phyloP scores from a whole-genome alignment of 768 basidiomycete species.

The Boletellus ananas region DNA sequence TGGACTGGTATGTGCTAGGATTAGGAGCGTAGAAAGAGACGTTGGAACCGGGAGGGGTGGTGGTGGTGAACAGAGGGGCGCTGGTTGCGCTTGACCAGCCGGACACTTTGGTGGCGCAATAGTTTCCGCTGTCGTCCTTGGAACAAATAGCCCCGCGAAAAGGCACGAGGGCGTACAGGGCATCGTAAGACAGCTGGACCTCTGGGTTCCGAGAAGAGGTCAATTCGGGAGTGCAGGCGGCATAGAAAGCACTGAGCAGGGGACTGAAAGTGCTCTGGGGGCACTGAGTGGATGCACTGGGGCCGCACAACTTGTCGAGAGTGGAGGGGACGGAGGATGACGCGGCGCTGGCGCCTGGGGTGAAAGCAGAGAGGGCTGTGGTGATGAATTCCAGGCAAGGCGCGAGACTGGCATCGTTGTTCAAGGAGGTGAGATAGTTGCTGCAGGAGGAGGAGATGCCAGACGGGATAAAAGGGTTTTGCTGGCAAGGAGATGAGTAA shows the following conservation, averaged over 20 bases:
- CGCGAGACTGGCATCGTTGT: conserved; percentile 53
- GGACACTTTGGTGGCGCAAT: conserved; percentile 57
- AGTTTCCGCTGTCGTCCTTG: conserved; percentile 66
- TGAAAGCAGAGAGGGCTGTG: conserved; percentile 53
- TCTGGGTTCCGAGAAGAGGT: conserved; percentile 41
- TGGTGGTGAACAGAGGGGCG: conserved; percentile 12
- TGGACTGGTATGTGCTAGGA: conserved; percentile 45
- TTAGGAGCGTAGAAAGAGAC: conserved; percentile 46
- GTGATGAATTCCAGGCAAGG: conserved; percentile 64
- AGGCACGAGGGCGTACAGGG: conserved; percentile 69
- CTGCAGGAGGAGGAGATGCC: conserved; percentile 54
- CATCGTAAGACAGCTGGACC: conserved; percentile 72
- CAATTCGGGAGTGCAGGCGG: conserved; percentile 70
- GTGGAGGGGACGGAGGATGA: conserved; percentile 41
- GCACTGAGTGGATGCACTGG: conserved; percentile 47
- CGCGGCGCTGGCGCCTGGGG: conserved; percentile 40
- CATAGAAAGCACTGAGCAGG: conserved; percentile 65
- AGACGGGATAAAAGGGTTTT: conserved; percentile 61
- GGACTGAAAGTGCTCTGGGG: conserved; percentile 53
- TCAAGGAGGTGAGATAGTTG: conserved; percentile 57
- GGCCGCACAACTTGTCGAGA: conserved; percentile 53
- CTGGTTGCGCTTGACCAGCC: conserved; percentile 18
- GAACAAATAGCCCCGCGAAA: conserved; percentile 67
- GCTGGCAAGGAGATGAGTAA: conserved; percentile 7
- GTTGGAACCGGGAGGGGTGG: conserved; percentile 20